These are phyloP conservation scores for Apiotrichum laibachii DNA, from an alignment of 1,284 basidiomycete genomes.

Conservation along the genomic window DNA sequence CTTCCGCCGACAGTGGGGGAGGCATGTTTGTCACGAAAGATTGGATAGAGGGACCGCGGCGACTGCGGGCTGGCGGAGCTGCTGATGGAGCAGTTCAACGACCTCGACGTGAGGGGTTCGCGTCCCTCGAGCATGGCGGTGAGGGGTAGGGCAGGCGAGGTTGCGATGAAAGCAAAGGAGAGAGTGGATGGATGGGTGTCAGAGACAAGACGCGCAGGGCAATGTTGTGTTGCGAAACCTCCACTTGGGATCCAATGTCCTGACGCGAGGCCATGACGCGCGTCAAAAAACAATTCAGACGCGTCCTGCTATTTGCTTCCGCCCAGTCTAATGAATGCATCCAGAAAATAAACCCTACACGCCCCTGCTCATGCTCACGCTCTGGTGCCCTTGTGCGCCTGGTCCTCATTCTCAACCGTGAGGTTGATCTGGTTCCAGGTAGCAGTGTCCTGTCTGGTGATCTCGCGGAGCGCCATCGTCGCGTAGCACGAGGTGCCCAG, in stretches of 20 bases:
- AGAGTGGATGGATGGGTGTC: no score
- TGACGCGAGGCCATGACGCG: neutral
- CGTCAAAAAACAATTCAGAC: neutral
- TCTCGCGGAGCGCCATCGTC: conserved; percentile 90
- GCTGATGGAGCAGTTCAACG: neutral
- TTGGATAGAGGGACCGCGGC: neutral
- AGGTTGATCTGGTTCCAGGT: conserved; percentile 78
- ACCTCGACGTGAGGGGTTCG: neutral
- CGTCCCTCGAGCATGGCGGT: neutral
- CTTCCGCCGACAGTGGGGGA: neutral
- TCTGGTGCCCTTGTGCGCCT: conserved; percentile 49
- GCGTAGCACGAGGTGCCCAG: conserved; percentile 87
- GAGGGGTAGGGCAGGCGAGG: neutral
- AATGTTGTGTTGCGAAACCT: neutral
- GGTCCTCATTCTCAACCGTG: conserved; percentile 77
- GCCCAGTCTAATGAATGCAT: neutral
- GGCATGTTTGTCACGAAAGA: conserved; percentile 1
- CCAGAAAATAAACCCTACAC: neutral
- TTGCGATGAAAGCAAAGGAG: no score
- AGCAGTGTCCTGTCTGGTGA: conserved; percentile 88
- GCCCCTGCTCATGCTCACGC: neutral
- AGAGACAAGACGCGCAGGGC: no score
- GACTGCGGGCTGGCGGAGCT: neutral
- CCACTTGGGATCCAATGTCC: neutral
- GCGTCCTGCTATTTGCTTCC: neutral